Conservation (phyloP, 345 rosid genomes). For the Eucalyptus sp. region DNA sequence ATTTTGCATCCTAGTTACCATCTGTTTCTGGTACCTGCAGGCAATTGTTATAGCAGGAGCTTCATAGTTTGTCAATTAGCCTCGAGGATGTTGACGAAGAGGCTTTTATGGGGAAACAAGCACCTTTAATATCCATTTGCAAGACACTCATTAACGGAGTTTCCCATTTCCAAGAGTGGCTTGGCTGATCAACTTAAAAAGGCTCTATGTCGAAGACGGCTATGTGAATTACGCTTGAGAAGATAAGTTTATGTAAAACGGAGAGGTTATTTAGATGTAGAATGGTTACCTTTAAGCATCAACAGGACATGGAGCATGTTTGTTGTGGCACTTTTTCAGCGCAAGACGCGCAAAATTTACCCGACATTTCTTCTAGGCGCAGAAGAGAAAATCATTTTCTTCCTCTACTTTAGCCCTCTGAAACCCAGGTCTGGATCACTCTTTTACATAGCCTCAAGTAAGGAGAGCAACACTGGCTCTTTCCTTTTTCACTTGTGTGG, state of each 20-base stretch:
- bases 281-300: not conserved
- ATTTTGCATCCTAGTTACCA: not conserved
- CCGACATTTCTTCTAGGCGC: not conserved
- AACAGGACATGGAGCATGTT: not conserved
- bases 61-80: not conserved
- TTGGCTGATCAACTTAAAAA: not conserved
- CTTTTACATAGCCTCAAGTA: not conserved
- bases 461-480: not conserved
- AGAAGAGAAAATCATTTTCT: not conserved
- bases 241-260: not conserved
- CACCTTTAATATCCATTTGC: not conserved
- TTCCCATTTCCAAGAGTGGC: not conserved
- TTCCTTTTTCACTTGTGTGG: not conserved
- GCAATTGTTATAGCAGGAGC: not conserved
- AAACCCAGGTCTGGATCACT: not conserved
- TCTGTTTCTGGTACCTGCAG: not conserved
- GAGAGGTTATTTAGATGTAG: not conserved
- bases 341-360: not conserved
- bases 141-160: not conserved
- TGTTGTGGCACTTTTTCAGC: not conserved
- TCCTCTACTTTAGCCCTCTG: not conserved
- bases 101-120: not conserved
- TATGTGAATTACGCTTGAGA: not conserved
- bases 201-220: not conserved
- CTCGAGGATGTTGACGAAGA: not conserved